Conservation (phyloP, 2,329 filamentous ascomycete genomes). For the Pezicula rhizophila region DNA sequence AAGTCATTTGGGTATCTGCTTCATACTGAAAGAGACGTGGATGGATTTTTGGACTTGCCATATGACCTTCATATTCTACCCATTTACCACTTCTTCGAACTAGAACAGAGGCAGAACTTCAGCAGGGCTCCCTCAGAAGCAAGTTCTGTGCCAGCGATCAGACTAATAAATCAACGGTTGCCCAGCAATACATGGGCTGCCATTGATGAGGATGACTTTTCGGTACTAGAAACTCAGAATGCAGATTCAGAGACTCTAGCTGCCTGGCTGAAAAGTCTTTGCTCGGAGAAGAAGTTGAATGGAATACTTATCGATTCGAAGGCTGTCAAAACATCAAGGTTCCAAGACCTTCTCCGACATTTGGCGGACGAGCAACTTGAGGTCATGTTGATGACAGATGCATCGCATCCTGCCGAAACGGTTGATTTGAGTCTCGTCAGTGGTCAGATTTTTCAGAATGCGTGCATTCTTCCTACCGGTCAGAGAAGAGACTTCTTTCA, state of each 20-base stretch:
- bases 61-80: conserved; percentile 4
- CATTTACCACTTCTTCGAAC: not conserved
- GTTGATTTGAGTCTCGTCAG: conserved; percentile 15
- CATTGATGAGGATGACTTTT: not conserved
- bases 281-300: not conserved
- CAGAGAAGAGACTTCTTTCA: conserved; percentile 36
- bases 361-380: not conserved
- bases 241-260: not conserved
- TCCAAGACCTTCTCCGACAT: not conserved
- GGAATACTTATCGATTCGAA: not conserved
- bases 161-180: not conserved
- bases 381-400: not conserved
- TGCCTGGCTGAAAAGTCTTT: not conserved
- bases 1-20: conserved; percentile 13
- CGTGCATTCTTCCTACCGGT: conserved; percentile 33
- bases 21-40: not conserved
- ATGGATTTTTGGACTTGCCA: not conserved
- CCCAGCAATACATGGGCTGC: not conserved
- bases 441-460: conserved; percentile 35
- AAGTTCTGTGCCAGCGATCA: too few species aligned
- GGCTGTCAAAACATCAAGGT: not conserved
- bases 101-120: not conserved
- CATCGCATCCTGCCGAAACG: not conserved
- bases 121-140: not conserved
- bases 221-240: not conserved